These are phyloP conservation scores for Digitaria exilis DNA, from an alignment of 202 grass and related monocot species.

Conservation along the genomic window DNA sequence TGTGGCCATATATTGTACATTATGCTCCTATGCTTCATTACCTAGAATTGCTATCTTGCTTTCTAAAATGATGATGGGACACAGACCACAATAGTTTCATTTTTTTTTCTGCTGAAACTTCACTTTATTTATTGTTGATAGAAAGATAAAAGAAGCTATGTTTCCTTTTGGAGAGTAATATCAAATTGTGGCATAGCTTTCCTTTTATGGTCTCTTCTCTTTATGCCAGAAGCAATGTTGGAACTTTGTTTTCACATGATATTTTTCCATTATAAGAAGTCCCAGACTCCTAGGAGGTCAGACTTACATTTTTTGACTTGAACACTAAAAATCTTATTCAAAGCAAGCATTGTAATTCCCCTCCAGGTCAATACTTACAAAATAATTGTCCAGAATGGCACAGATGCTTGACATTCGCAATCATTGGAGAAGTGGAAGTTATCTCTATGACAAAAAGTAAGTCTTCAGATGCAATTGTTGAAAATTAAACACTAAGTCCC, in stretches of 20 bases:
- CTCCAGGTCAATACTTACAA: background rate
- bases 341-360: background rate
- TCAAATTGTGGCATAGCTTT: background rate
- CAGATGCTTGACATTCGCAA: background rate
- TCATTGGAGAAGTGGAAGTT: background rate
- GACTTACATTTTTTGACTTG: background rate
- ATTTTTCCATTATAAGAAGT: background rate
- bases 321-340: background rate
- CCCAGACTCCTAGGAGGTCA: background rate
- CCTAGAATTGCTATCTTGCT: background rate
- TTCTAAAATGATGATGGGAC: background rate
- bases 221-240: background rate
- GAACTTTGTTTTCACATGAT: background rate
- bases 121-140: background rate
- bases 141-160: background rate
- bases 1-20: background rate
- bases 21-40: background rate
- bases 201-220: background rate
- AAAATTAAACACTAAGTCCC: background rate
- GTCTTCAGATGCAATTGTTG: background rate
- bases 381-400: background rate
- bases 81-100: background rate
- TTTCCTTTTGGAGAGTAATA: background rate
- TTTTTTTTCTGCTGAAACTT: background rate
- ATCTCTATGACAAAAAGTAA: background rate